Evolutionary conservation across 768 basidiomycete species (phyloP), one percentile per base, ranked within the genome.

Genomic region (Suillus decipiens): DNA sequence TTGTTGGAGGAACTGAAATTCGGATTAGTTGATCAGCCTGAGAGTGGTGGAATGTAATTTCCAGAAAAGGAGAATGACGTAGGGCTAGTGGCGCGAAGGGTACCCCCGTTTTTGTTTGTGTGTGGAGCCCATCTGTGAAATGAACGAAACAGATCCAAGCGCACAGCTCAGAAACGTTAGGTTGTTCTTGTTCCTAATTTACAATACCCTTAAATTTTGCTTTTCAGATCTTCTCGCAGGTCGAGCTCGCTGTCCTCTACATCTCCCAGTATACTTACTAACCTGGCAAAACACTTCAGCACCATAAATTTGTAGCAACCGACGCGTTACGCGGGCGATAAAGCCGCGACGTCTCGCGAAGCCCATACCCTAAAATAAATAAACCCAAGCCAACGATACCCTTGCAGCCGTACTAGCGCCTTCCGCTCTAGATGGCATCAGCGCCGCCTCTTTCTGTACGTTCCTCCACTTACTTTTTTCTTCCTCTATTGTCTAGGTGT

Each of bases 71-170:
- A 53, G 10, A 56, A 74, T 74, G 73, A 74, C 71, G 74, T 74
- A 75, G 67, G 64, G 66, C 28, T 17, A 58, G 69, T 47, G 74
- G 73, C 74, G 73, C 72, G 57, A 66, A 62, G 73, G 67, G 66
- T 66, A 76, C 73, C 73, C 73, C 73, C 70, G 71, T 76, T 74
- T 74, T 67, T 64, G 69, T 73, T 68, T 67, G 62, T 74, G 62
- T 74, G 73, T 74, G 73, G 73, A 74, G 73, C 73, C 11, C 36
- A 9, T 66, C 58, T 71, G 73, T 76, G 66, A 62, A 70, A 71
- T 73, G 67, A 68, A 57, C 62, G 56, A 61, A 54, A 59, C 63
- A 62, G 65, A 42, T 60, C 63, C 42, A 37, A 48, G 31, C 50
- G 50, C 50, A 17, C 50, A 51, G 50, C 50, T 31, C 48, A 31